Conservation (phyloP, 2,329 filamentous ascomycete genomes). For the Paracorniculantispora psalliotae region DNA sequence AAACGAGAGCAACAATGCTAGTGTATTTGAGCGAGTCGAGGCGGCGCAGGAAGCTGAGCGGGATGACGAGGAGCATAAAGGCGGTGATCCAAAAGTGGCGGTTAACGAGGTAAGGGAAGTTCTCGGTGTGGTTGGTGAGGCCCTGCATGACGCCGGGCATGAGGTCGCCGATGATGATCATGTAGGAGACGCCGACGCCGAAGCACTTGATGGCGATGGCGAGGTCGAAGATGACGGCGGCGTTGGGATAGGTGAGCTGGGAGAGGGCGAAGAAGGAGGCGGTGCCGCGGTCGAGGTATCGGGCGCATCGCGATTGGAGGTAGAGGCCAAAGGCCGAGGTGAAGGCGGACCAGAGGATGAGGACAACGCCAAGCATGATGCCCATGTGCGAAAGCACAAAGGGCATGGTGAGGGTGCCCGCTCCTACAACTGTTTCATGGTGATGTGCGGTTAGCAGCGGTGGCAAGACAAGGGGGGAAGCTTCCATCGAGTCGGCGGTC, state of each 20-base stretch:
- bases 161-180: constrained; percentile 97
- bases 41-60: constrained; percentile 83
- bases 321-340: constrained; percentile 92
- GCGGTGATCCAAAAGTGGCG: constrained; percentile 96
- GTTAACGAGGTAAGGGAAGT: constrained; percentile 71
- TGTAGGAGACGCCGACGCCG: constrained; percentile 91
- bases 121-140: constrained; percentile 61
- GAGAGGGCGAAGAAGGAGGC: constrained; percentile 96
- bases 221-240: constrained; percentile 88
- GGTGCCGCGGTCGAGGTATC: constrained; percentile 83
- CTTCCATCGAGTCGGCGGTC: not conserved
- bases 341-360: constrained; percentile 87
- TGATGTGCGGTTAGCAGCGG: constrained; percentile 17
- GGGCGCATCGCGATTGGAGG: constrained; percentile 85
- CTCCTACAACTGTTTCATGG: constrained; percentile 69
- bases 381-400: constrained; percentile 94
- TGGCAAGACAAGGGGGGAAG: not conserved
- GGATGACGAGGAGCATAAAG: constrained; percentile 95
- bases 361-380: constrained; percentile 73
- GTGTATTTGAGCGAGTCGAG: constrained; percentile 97
- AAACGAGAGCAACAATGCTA: constrained; percentile 82
- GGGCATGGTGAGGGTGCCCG: constrained; percentile 93
- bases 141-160: constrained; percentile 93
- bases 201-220: constrained; percentile 98
- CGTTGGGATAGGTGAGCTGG: constrained; percentile 94